These are phyloP conservation scores for Talaromyces sp. DNA, from an alignment of 2,329 filamentous ascomycete species.

Conservation along the genomic window DNA sequence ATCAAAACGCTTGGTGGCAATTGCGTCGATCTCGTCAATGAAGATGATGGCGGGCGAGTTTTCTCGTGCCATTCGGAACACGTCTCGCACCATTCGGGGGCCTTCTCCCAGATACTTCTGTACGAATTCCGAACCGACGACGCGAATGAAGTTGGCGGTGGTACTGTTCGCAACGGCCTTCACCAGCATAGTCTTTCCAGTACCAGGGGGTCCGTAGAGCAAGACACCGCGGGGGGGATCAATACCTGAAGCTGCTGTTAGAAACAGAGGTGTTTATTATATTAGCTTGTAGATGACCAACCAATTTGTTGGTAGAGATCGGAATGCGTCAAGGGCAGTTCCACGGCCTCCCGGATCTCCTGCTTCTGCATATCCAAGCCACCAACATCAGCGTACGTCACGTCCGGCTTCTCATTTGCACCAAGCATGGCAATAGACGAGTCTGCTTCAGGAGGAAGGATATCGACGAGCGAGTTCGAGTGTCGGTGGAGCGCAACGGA, in stretches of 20 bases:
- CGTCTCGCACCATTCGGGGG: constrained; percentile 96
- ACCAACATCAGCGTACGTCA: constrained; percentile 96
- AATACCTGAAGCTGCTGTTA: constrained; percentile 52
- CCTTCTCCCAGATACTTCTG: constrained; percentile 98
- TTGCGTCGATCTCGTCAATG: constrained; percentile 98
- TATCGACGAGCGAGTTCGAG: constrained; percentile 97
- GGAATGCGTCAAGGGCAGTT: constrained; percentile 94
- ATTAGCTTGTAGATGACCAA: constrained; percentile 19
- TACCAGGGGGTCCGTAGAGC: constrained; percentile 91
- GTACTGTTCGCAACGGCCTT: constrained; percentile 99
- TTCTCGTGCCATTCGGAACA: constrained; percentile 98
- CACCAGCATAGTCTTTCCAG: constrained; percentile 94
- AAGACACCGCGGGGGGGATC: constrained; percentile 95
- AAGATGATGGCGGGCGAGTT: constrained; percentile 99
- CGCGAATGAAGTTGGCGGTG: constrained; percentile 95
- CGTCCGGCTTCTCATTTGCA: constrained; percentile 93
- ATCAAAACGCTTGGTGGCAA: constrained; percentile 98
- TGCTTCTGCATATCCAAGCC: constrained; percentile 99
- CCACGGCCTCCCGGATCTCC: constrained; percentile 95
- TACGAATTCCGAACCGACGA: constrained; percentile 96
- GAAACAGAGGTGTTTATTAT: neutral
- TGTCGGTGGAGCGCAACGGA: constrained; percentile 96
- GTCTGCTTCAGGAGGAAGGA: constrained; percentile 96
- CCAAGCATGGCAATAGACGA: constrained; percentile 98
- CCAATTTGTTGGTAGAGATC: constrained; percentile 99